A percentile compares a stretch with the other conserved stretches of the same genome.
These are phyloP conservation scores for Amphibolis antarctica DNA, from an alignment of 106 monocot genomes.

Conservation along the genomic window DNA sequence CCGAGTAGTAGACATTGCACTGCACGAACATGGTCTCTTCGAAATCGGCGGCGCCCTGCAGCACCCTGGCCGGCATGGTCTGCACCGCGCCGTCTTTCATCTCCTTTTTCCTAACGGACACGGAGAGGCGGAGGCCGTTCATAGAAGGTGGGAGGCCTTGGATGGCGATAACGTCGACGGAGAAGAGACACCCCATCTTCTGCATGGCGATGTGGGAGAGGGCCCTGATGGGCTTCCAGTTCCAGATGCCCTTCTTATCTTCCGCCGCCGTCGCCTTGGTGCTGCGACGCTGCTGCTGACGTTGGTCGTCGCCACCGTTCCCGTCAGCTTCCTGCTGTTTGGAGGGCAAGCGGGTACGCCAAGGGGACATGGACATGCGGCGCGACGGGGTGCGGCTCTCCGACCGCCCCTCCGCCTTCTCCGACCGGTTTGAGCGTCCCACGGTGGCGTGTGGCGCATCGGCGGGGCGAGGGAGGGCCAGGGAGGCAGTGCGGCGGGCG, in stretches of 20 bases:
- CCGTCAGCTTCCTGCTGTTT: slow-evolving; percentile 4
- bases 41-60: slow-evolving; percentile 65
- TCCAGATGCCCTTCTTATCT: slow-evolving; percentile 75
- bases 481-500: slow-evolving; percentile 57
- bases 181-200: slow-evolving; percentile 58
- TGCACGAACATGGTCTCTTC: slow-evolving; percentile 82
- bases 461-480: slow-evolving; percentile 43
- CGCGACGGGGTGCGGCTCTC: slow-evolving; percentile 36
- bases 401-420: neutral
- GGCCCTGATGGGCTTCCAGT: slow-evolving; percentile 79
- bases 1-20: slow-evolving; percentile 75
- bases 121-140: slow-evolving; percentile 82
- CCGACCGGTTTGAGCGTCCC: neutral
- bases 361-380: slow-evolving; percentile 89
- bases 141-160: slow-evolving; percentile 65
- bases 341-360: slow-evolving; percentile 31
- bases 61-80: slow-evolving; percentile 80
- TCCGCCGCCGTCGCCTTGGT: neutral
- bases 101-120: slow-evolving; percentile 78
- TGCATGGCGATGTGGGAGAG: slow-evolving; percentile 78
- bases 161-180: slow-evolving; percentile 56
- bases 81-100: slow-evolving; percentile 68
- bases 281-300: neutral
- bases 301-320: slow-evolving; percentile 1
- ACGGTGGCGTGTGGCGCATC: neutral